Conservation (phyloP, 352 stramenopile species). For the Globisporangium mamillatum region DNA sequence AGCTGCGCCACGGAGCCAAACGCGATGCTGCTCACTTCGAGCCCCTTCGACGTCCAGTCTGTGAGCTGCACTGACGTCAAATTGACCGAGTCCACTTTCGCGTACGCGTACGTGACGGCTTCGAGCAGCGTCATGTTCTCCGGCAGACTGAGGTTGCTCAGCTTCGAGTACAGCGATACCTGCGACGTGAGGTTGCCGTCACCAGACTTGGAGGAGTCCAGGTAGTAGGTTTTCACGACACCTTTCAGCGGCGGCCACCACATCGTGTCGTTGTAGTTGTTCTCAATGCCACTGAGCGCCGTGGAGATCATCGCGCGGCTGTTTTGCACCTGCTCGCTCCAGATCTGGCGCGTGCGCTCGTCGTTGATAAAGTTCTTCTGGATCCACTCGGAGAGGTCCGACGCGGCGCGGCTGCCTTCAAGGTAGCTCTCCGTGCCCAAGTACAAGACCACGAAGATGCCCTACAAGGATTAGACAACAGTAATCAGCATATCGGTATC, state of each 20-base stretch:
- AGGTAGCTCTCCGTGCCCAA: slow-evolving; percentile 83
- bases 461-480: slow-evolving; percentile 26
- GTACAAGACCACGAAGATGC: slow-evolving; percentile 79
- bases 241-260: slow-evolving; percentile 85
- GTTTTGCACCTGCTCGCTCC: slow-evolving; percentile 82
- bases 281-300: slow-evolving; percentile 71
- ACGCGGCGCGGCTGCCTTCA: slow-evolving; percentile 79
- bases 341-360: slow-evolving; percentile 75
- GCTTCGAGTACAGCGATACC: slow-evolving; percentile 42
- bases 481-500: slow-evolving; percentile 8
- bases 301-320: slow-evolving; percentile 80
- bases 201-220: slow-evolving; percentile 58
- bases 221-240: slow-evolving; percentile 81
- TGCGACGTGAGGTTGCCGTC: slow-evolving; percentile 53
- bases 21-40: slow-evolving; percentile 82
- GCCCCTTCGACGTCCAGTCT: slow-evolving; percentile 80
- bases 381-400: slow-evolving; percentile 72
- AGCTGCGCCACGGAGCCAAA: slow-evolving; percentile 81
- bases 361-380: slow-evolving; percentile 89
- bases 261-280: slow-evolving; percentile 89
- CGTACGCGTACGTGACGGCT: slow-evolving; percentile 68
- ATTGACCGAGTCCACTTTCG: slow-evolving; percentile 86
- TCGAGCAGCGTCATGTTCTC: slow-evolving; percentile 84
- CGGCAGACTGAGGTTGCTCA: slow-evolving; percentile 43
- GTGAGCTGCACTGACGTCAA: slow-evolving; percentile 82